Base-by-base conservation (phyloP, 2,329 filamentous ascomycete species). In the Cladosporium colombiae region DNA sequence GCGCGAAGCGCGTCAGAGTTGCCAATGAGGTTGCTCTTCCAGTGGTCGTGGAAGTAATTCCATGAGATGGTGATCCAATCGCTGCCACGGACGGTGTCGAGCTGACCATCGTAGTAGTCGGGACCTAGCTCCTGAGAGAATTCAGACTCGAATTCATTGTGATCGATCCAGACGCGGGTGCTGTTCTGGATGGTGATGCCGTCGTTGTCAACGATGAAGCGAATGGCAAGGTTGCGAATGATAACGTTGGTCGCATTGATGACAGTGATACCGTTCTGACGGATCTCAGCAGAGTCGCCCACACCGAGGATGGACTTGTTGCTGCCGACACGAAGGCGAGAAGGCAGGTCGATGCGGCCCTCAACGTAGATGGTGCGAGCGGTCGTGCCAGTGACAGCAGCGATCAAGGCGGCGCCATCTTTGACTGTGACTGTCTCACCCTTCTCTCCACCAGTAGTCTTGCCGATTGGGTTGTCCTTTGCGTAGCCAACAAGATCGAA, bases 41-140 rank as follows among this genome's bases (percentile, higher is more conserved):
- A 82, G 73, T 82, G 80, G 68, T 82, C 78, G 67, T 83, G 81
- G 76, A 83, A 82, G 69, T 81, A 82, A 73, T 82, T 83, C 78
- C 80, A 81, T 0, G 78, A 81, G 2, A 83, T 74, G 0, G 81
- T 83, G 65, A 83, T 74, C 73, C 75, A 83, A 73, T 83, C 81
- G 0, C 78, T 78, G 3, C 75, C 80, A 3, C 78, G 78, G 56
- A 81, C 78, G 44, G 82, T 81, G 53, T 83, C 81, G 33, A 82
- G 72, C 72, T 82, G 80, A 10, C 81, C 81, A 60, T 83, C 68
- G 55, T 80, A 68, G 52, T 66, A 70, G 49, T 70, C 69, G 1
- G 69, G 69, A 5, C 70, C 69, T 33, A 71, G 37, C 53, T 70
- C 68, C 13, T 68, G 61, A 44, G 71, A 69, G 11, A 82, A 74